Percentiles rank a stretch among this genome's conserved stretches.
Conservation (phyloP, 345 rosid species). For the Brassica incana region DNA sequence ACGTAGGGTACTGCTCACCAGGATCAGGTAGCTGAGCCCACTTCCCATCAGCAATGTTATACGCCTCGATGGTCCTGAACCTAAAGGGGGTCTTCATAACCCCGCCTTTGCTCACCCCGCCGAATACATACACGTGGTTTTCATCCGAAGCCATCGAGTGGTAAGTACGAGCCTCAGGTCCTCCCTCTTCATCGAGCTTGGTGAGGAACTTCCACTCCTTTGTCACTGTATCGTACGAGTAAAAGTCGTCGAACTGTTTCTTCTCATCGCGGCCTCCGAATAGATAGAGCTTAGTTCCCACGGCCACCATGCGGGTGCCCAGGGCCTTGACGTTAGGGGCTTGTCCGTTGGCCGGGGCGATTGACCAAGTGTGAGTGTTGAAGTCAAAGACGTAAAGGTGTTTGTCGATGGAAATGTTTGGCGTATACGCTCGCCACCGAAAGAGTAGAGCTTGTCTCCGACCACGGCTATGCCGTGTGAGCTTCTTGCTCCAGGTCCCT, state of each 20-base stretch:
- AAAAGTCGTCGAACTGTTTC: background rate
- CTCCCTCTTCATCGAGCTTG: conserved; percentile 1
- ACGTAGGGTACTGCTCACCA: background rate
- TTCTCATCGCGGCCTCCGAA: background rate
- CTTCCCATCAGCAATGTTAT: background rate
- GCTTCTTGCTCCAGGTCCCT: conserved; percentile 3
- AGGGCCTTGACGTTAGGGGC: background rate
- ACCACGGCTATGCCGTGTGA: conserved; percentile 19
- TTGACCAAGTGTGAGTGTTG: too few relatives aligned
- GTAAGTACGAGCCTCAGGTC: conserved; percentile 1
- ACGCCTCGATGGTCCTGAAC: background rate
- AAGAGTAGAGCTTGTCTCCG: conserved; percentile 24
- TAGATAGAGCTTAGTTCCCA: background rate
- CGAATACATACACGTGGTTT: conserved; percentile 3
- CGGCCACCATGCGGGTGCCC: background rate
- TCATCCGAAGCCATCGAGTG: conserved; percentile 14
- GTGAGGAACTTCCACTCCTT: background rate
- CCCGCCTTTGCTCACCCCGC: background rate
- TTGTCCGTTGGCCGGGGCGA: background rate
- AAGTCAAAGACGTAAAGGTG: too few relatives aligned
- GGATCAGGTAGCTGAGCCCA: conserved; percentile 22
- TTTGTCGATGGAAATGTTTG: too few relatives aligned
- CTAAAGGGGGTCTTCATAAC: background rate
- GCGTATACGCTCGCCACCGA: conserved; percentile 7
- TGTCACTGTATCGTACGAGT: background rate